Base-by-base conservation (phyloP, 2,329 filamentous ascomycete species). In the Huntiella omanensis region DNA sequence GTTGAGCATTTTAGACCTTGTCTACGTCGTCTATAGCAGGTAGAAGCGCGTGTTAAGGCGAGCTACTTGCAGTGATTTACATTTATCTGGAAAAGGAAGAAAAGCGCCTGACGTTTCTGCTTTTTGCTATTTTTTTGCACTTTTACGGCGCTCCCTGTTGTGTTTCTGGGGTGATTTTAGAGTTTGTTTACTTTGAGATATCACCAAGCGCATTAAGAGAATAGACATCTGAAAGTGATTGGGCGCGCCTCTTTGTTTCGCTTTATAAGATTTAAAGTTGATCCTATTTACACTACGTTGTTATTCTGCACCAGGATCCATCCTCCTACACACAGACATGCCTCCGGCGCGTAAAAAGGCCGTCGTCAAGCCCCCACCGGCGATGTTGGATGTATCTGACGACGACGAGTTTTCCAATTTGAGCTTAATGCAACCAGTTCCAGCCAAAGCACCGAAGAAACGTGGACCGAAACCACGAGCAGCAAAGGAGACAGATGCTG, bases 321-420 rank as follows among this genome's bases (percentile, higher is more conserved):
- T 35, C 13, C n/a, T n/a, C 13, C 4, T 7, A 17, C 11, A 4
- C 40, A 15, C 17, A 41, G 13, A 41, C 7, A 49, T 49, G 48
- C 44, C 44, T 40, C 44, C 44, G 7, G 16, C 44, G 11, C 46
- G 40, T 40, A 49, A 44, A 35, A 45, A 45, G 38, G 33, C 13
- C 6, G 34, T 17, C 13, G 32, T 12, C 4, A 45, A 39, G 19
- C 11, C 33, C 10, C 37, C 17, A 6, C 34, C 34, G 3, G 34
- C 44, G n/a, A 32, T 39, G 12, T 13, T 11, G 16, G 39, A 39
- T 7, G 46, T 41, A 5, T 33, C 47, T 4, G 48, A 40, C 17
- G 44, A 36, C 28, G 48, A 49, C 39, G 48, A 49, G 7, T 35
- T 49, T 16, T 49, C 48, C 5, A 40, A 22, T 32, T 40, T 43